Evolutionary conservation across 176 grass and related monocot species (phyloP).

Genomic region (Neostapfia colusana): DNA sequence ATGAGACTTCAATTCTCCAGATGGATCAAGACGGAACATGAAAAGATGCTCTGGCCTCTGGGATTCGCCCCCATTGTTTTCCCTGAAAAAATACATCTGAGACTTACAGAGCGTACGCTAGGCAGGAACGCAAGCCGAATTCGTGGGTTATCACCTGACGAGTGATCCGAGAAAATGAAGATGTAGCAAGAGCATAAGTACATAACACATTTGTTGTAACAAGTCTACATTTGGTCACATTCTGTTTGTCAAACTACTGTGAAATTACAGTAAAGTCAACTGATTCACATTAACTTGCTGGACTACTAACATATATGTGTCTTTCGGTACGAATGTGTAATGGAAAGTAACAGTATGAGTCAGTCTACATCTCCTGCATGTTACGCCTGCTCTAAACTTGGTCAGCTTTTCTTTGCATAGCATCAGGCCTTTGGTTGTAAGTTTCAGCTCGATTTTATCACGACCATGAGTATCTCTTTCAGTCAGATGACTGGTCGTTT

Average conservation of each 20-base stretch:
- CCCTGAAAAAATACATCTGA: not conserved
- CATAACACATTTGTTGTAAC: not conserved
- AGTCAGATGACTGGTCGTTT: not conserved
- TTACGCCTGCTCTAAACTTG: conserved; percentile 31
- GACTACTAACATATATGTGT: conserved; percentile 3
- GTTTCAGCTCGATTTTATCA: not conserved
- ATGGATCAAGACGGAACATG: not conserved
- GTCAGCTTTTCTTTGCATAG: not conserved
- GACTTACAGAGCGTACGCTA: not conserved
- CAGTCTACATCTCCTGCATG: conserved; percentile 23
- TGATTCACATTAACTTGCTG: not conserved
- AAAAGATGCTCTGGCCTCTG: no score
- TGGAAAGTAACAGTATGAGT: not conserved
- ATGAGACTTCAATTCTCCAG: no score
- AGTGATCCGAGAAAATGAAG: not conserved
- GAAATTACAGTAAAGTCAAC: not conserved
- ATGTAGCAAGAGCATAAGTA: not conserved
- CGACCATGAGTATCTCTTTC: not conserved
- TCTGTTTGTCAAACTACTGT: not conserved
- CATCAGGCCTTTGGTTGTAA: not conserved
- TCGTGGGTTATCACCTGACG: not conserved
- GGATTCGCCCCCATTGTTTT: not conserved
- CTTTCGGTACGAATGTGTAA: conserved; percentile 26
- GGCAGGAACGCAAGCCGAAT: not conserved
- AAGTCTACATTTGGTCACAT: not conserved